Evolutionary conservation across 83 land plant genomes (phyloP), one percentile per base, ranked within the genome.

Genomic region (Larix sibirica): DNA sequence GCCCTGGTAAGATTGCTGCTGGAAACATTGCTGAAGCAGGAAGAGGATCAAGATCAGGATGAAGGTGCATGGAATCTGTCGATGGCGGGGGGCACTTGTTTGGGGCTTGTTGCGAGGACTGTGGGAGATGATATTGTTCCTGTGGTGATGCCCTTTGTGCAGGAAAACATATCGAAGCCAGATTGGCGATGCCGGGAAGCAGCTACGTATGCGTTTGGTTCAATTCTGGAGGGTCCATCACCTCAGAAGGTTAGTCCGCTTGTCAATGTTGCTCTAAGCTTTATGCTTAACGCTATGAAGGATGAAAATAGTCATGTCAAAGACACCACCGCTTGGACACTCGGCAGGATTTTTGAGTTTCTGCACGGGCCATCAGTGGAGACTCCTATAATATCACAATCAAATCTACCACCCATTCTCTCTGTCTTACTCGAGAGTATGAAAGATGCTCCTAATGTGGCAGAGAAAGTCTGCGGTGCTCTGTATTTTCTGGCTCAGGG

Each of bases 1-100:
- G 92, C 86, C 42, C 90, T 95, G 31, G 96, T 95, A 4, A 94
- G 96, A 0, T 54, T 95, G 92, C 61, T 95, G 28, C 70, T 95
- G 86, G 97, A 93, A 84, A 95, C 96, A 21, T 87, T 95, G 16
- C 85, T 95, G 3, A 95, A 95, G 87, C 97, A 95, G 77, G 97
- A 95, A 42, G 94, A 93, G 56, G 96, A 91, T 79, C 97, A 91
- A 84, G 97, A 95, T 89, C 94, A 90, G 85, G 97, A 95, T 85
- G 96, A 91, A 83, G 93, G 89, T 16, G 95, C 93, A 12, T 94
- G 96, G 96, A 94, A 94, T 82, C 71, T 94, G 80, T 90, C 96
- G 6, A 94, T 94, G 96, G 96, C 96, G 83, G 96, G 96, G 2
- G 96, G 96, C 21, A 94, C 96, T 42, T 94, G 96, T 67, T 83